Base-by-base conservation (phyloP, 1,284 basidiomycete genomes). In the Cystobasidium sp. region DNA sequence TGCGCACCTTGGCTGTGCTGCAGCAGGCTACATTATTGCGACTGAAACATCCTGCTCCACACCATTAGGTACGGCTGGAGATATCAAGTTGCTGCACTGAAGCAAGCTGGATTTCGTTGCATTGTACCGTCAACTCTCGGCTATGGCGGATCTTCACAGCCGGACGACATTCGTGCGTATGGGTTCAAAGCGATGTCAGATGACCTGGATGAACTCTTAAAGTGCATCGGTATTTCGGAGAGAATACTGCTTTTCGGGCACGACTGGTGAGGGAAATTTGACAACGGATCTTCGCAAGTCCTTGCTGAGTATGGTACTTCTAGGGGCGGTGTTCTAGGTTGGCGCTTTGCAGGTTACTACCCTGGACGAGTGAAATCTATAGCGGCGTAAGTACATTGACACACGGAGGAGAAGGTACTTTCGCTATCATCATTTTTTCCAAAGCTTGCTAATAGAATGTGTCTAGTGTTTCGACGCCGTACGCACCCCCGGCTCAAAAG, bases 281-380 rank as follows among this genome's bases (percentile, higher is more conserved):
- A n/a, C 39, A n/a, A 22, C 53, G 1, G 14, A 18, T 12, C 10
- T 18, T 4, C 39, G 39, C 14, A 53, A 18, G 22, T 8, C 39
- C 39, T 10, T 31, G 31, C 31, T 43, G 53, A 22, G 3, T 20
- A 2, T 43, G 8, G 9, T 0, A 14, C 0, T n/a, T 46, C 8
- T 49, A 78, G 78, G 78, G 78, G 78, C 64, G 78, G 78, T 14
- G 74, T 77, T 67, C 64, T 78, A 24, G 79, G 78, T 6, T 79
- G 79, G 79, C 62, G 79, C 0, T 79, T 78, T 65, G 71, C 69
- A 8, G 70, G 78, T n/a, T 79, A 76, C 67, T 78, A 77, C 65
- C 77, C 77, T 0, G 56, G 76, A 10, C 51, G 78, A 1, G 75
- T 78, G 20, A 53, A 76, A 8, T 75, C 75, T 20, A 58, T 78